Evolutionary conservation across 2,329 filamentous ascomycete genomes (phyloP), one percentile per base, ranked within the genome.

Genomic region (Aspergillus eucalypticola): DNA sequence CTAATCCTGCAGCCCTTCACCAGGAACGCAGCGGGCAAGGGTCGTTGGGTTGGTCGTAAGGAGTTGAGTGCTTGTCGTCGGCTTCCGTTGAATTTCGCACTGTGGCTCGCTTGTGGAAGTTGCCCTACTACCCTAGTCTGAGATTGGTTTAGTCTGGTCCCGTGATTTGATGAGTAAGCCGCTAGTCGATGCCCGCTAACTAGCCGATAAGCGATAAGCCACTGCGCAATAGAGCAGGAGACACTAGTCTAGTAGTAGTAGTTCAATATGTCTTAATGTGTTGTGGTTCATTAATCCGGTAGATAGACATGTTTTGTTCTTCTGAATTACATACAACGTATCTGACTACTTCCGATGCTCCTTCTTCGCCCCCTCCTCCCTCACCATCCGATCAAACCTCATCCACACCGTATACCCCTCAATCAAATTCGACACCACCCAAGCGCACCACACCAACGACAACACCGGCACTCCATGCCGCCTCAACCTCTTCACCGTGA

Each of bases 391-490:
- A 64, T 79, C 76, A 61, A 83, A 80, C 56, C 84, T 79, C 69
- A 71, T 67, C 63, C 80, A 81, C 4, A 79, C 71, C 23, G 80
- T 80, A 48, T 79, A 67, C 0, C 86, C 86, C 65, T 87, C 85
- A 10, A 86, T 72, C 49, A 84, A 79, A 56, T 75, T 78, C 49
- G 78, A 81, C 2, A 71, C 70, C n/a, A 81, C 68, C 85, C 85
- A 88, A 29, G 70, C 67, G 78, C 81, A 84, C 80, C 82, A 88
- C 15, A 83, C 56, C 5, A 65, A 63, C 52, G 81, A 81, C 21
- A 80, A 72, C 41, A 78, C 62, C 25, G 78, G 79, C 53, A 87
- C 79, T n/a, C 80, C 80, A 73, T 87, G 79, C 62, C 73, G 82
- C 57, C 71, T 73, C 71, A 88, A 69, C 63, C 80, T 79, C 56